Conservation (phyloP, 164 flowering plant species). For the Magnolia changhungtana region DNA sequence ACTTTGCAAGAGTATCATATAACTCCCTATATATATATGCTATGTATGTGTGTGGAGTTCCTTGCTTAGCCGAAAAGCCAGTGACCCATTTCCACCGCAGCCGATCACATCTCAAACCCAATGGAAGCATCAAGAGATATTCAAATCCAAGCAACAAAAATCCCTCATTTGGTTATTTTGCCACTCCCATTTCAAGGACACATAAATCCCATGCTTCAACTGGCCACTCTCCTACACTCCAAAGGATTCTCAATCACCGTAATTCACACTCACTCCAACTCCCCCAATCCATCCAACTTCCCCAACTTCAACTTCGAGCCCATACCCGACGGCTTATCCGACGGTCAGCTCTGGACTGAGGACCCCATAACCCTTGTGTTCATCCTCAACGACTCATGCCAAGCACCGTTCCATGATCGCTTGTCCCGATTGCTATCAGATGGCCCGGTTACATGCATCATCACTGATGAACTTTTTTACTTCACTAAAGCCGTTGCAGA, state of each 20-base stretch:
- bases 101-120: too few relatives aligned
- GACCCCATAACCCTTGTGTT: constrained; percentile 8
- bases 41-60: too few relatives aligned
- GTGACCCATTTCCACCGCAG: too few relatives aligned
- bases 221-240: constrained; percentile 37
- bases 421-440: constrained; percentile 14
- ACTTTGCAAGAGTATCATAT: too few relatives aligned
- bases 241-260: constrained; percentile 45
- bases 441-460: constrained; percentile 20
- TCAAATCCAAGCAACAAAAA: neutral
- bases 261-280: constrained; percentile 37
- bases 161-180: neutral
- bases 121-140: too few relatives aligned
- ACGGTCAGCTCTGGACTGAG: neutral
- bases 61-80: too few relatives aligned
- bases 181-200: constrained; percentile 3
- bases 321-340: constrained; percentile 16
- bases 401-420: constrained; percentile 17
- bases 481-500: constrained; percentile 27
- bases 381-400: constrained; percentile 24
- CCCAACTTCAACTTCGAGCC: constrained; percentile 30
- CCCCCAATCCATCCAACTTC: constrained; percentile 23
- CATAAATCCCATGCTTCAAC: constrained; percentile 50
- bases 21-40: too few relatives aligned
- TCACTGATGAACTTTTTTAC: constrained; percentile 23